Percentiles rank a stretch among this genome's conserved stretches.
These are phyloP conservation scores for Fonsecaea monophora DNA, from an alignment of 2,329 filamentous ascomycete genomes.

Conservation along the genomic window DNA sequence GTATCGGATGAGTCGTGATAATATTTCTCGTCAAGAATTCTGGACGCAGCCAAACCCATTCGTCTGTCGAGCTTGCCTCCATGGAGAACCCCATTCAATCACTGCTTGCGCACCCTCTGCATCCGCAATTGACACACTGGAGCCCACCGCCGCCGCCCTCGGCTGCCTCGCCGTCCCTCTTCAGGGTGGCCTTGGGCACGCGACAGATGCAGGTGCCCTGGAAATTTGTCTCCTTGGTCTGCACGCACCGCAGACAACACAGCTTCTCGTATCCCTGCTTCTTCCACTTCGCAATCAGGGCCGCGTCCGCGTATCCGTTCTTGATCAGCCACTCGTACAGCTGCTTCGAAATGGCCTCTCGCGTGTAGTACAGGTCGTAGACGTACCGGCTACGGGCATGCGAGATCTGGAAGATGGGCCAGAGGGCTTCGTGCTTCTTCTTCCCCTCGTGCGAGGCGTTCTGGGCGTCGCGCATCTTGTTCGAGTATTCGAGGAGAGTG, in stretches of 20 bases:
- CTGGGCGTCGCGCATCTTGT: constrained; percentile 80
- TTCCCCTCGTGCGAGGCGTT: constrained; percentile 80
- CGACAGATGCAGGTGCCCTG: constrained; percentile 96
- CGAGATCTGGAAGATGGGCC: constrained; percentile 97
- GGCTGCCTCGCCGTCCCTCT: constrained; percentile 65
- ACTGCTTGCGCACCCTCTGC: constrained; percentile 84
- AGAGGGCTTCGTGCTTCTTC: constrained; percentile 89
- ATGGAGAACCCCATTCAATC: constrained; percentile 60
- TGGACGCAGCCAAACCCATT: not conserved
- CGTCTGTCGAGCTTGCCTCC: not conserved
- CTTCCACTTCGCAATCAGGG: constrained; percentile 99
- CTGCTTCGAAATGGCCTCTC: constrained; percentile 89
- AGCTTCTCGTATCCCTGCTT: constrained; percentile 99
- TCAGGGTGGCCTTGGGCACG: constrained; percentile 86
- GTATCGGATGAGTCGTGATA: not conserved
- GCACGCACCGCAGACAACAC: constrained; percentile 93
- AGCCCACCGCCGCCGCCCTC: constrained; percentile 57
- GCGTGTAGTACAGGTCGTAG: constrained; percentile 97
- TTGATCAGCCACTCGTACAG: constrained; percentile 97
- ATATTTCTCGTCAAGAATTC: not conserved
- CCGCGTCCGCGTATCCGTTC: constrained; percentile 93
- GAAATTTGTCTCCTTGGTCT: constrained; percentile 99
- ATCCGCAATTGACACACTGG: constrained; percentile 94
- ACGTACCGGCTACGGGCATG: constrained; percentile 84
- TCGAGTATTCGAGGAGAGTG: constrained; percentile 70